Percentiles rank a stretch among this genome's conserved stretches.
These are phyloP conservation scores for Cutaneotrichosporon sp. DNA, from an alignment of 1,284 basidiomycete genomes.

Conservation along the genomic window DNA sequence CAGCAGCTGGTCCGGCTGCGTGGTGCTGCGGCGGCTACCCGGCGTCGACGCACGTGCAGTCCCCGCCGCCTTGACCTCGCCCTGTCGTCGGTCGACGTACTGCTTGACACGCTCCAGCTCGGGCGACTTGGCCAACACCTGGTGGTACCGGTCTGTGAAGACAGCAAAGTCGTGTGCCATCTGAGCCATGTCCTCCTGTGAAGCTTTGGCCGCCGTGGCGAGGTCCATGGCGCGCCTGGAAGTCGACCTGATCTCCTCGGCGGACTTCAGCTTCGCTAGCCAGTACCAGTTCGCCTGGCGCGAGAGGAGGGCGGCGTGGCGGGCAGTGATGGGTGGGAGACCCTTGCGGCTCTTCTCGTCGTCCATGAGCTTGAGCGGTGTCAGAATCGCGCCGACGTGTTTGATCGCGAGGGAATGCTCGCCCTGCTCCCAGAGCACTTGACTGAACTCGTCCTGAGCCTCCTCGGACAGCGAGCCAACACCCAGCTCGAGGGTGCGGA, in stretches of 20 bases:
- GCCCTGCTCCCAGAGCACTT: conserved; percentile 83
- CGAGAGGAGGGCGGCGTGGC: conserved; percentile 15
- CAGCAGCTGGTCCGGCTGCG: conserved; percentile 58
- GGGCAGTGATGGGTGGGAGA: conserved; percentile 2
- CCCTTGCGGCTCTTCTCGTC: not conserved
- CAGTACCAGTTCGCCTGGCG: conserved; percentile 83
- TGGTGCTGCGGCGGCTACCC: conserved; percentile 27
- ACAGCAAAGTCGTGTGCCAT: conserved; percentile 80
- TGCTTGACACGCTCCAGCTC: conserved; percentile 71
- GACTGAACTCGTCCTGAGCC: conserved; percentile 68
- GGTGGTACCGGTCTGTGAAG: conserved; percentile 86
- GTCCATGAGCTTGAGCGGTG: not conserved
- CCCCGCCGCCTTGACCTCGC: conserved; percentile 35
- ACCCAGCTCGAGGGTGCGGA: conserved; percentile 63
- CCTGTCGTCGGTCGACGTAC: conserved; percentile 69
- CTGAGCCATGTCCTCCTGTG: conserved; percentile 57
- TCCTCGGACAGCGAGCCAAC: conserved; percentile 54
- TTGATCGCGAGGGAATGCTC: conserved; percentile 83
- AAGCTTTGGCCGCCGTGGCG: conserved; percentile 16
- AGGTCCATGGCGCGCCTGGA: conserved; percentile 57
- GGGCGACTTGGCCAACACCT: conserved; percentile 66
- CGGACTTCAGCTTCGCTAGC: conserved; percentile 78
- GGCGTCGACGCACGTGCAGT: conserved; percentile 27
- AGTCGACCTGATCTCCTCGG: conserved; percentile 71
- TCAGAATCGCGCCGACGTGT: conserved; percentile 56